A percentile compares a stretch with the other conserved stretches of the same genome.
These are phyloP conservation scores for Dactylellina haptotyla DNA, from an alignment of 2,329 filamentous ascomycete species.

Conservation along the genomic window DNA sequence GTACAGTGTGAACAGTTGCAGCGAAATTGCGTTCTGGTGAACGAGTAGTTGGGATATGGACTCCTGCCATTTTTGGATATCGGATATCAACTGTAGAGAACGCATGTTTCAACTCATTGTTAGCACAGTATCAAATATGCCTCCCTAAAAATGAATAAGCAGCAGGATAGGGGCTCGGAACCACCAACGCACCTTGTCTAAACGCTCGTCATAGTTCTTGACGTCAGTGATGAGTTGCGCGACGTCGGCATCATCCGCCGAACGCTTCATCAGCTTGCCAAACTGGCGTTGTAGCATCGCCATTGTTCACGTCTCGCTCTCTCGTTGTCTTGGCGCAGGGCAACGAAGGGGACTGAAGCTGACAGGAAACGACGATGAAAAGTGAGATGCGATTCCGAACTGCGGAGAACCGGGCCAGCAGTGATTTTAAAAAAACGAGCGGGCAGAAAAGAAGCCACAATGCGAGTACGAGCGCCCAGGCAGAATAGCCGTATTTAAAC, in stretches of 20 bases:
- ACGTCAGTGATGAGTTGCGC: conserved; percentile 47
- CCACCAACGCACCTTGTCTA: conserved; percentile 30
- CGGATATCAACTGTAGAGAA: conserved; percentile 32
- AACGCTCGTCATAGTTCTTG: conserved; percentile 48
- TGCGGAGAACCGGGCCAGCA: conserved; percentile 5
- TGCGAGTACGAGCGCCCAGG: conserved; percentile 16
- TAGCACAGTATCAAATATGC: not conserved
- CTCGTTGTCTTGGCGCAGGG: not conserved
- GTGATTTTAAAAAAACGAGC: not conserved
- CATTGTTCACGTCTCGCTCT: conserved; percentile 1
- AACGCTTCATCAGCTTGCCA: conserved; percentile 51
- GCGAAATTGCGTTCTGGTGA: conserved; percentile 42
- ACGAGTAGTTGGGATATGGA: conserved; percentile 37
- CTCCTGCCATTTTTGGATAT: conserved; percentile 37
- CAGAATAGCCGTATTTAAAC: conserved; percentile 51
- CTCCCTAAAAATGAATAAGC: no score
- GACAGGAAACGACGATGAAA: conserved; percentile 2
- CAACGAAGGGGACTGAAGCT: not conserved
- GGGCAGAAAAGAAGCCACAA: conserved; percentile 34
- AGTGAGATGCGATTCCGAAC: conserved; percentile 36
- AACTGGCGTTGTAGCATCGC: conserved; percentile 33
- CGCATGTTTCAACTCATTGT: not conserved
- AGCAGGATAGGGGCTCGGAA: not conserved
- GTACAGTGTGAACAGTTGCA: conserved; percentile 25
- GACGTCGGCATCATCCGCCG: conserved; percentile 50